Percentiles rank a stretch among this genome's conserved stretches.
Evolutionary conservation across 2,329 filamentous ascomycete species (phyloP).

Genomic region (Graphilbum ipis-grandicollis): DNA sequence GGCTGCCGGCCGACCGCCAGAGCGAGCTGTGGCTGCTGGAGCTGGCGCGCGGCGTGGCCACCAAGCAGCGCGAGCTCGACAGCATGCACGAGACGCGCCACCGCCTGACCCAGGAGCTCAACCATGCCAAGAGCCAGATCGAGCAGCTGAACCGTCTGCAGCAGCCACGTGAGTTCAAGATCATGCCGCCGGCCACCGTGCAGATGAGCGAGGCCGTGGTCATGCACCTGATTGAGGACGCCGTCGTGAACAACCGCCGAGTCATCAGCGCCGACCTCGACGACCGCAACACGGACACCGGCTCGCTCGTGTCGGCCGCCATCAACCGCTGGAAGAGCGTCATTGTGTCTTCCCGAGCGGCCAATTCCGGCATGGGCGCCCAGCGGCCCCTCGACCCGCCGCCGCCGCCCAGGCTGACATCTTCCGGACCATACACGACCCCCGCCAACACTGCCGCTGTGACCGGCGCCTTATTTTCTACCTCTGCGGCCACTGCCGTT

Average conservation of each 20-base stretch:
- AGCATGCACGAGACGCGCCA: constrained; percentile 32
- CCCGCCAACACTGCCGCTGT: too few relatives aligned
- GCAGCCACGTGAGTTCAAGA: constrained; percentile 41
- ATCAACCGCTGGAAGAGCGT: constrained; percentile 47
- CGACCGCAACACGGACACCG: constrained; percentile 34
- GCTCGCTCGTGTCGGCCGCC: constrained; percentile 30
- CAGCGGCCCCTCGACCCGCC: constrained; percentile 28
- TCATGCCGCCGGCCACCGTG: constrained; percentile 32
- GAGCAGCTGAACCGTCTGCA: constrained; percentile 41
- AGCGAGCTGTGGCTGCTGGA: constrained; percentile 45
- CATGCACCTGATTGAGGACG: constrained; percentile 26
- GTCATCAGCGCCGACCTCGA: constrained; percentile 28
- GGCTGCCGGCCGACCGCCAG: constrained; percentile 36
- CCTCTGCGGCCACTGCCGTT: too few relatives aligned
- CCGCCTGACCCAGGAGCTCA: constrained; percentile 35
- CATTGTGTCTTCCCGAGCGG: constrained; percentile 30
- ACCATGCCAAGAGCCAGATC: constrained; percentile 38
- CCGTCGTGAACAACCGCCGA: constrained; percentile 18
- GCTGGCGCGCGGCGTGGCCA: constrained; percentile 39
- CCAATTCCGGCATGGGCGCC: constrained; percentile 25
- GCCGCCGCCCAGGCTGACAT: not conserved
- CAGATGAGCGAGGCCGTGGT: constrained; percentile 32
- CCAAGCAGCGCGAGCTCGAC: constrained; percentile 36
- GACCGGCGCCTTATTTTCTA: too few relatives aligned
- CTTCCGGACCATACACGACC: too few relatives aligned